Evolutionary conservation across 768 basidiomycete species (phyloP).

Genomic region (Lactarius pseudohatsudake): DNA sequence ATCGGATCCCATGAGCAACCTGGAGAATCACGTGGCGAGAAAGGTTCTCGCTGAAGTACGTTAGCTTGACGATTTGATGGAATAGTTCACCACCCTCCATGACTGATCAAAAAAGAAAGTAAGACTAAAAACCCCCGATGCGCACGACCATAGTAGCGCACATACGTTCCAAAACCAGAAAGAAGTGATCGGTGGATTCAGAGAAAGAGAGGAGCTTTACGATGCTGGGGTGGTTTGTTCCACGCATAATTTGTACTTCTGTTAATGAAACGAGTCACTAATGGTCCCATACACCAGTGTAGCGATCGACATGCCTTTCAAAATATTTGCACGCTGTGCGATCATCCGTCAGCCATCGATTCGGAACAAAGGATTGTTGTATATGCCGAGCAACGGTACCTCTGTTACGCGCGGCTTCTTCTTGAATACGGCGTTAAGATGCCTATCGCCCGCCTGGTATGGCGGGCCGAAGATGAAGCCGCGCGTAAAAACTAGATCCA

Average conservation of each 20-base stretch:
- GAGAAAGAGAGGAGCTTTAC: constrained; percentile 91
- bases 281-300: background rate
- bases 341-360: constrained; percentile 30
- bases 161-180: constrained; percentile 87
- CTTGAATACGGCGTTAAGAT: constrained; percentile 92
- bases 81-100: constrained; percentile 99
- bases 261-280: constrained; percentile 18
- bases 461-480: constrained; percentile 29
- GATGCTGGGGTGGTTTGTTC: constrained; percentile 86
- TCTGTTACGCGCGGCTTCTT: constrained; percentile 97
- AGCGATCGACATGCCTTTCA: constrained; percentile 66
- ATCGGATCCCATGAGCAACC: constrained; percentile 89
- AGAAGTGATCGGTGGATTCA: constrained; percentile 92
- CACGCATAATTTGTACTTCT: constrained; percentile 99
- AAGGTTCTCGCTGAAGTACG: constrained; percentile 98
- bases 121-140: background rate
- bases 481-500: constrained; percentile 29
- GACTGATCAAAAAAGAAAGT: constrained; percentile 47
- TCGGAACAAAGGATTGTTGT: constrained; percentile 26
- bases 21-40: constrained; percentile 96
- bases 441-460: constrained; percentile 83
- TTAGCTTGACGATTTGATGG: constrained; percentile 98
- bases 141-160: constrained; percentile 26
- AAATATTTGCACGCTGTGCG: constrained; percentile 89
- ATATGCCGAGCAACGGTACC: constrained; percentile 55